These are phyloP conservation scores for Stellera chamaejasme DNA, from an alignment of 345 rosid species.

Conservation along the genomic window DNA sequence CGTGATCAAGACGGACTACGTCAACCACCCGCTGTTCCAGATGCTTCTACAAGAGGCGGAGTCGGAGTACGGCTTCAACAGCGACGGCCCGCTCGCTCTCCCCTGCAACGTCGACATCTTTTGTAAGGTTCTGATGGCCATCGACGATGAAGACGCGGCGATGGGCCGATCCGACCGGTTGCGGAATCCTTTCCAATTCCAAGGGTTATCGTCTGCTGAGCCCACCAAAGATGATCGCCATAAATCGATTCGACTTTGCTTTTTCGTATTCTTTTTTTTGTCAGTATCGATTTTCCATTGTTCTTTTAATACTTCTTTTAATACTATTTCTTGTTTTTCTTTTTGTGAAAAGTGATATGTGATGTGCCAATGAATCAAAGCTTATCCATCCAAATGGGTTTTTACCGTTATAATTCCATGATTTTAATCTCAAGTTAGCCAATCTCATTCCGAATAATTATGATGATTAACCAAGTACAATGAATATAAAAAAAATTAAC, in stretches of 20 bases:
- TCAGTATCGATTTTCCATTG: not conserved
- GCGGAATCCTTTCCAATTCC: slow-evolving; percentile 17
- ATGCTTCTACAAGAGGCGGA: slow-evolving; percentile 60
- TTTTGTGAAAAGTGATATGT: too few relatives aligned
- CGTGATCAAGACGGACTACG: slow-evolving; percentile 43
- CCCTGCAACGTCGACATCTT: slow-evolving; percentile 56
- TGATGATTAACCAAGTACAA: too few relatives aligned
- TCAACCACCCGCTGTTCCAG: slow-evolving; percentile 55
- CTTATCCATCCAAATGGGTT: too few relatives aligned
- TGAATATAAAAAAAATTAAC: too few relatives aligned
- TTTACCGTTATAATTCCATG: too few relatives aligned
- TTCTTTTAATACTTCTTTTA: not conserved
- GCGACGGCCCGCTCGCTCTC: slow-evolving; percentile 53
- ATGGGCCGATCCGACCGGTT: slow-evolving; percentile 11
- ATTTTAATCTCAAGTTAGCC: too few relatives aligned
- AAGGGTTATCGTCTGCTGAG: slow-evolving; percentile 31
- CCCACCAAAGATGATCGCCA: slow-evolving; percentile 23
- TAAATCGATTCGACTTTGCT: slow-evolving; percentile 17
- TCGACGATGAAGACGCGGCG: slow-evolving; percentile 15
- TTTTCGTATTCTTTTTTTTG: not conserved
- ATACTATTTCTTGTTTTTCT: not conserved
- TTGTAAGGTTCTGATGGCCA: slow-evolving; percentile 32
- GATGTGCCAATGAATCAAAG: too few relatives aligned
- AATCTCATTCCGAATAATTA: too few relatives aligned
- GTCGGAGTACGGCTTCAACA: slow-evolving; percentile 48